Base-by-base conservation (phyloP, 2,329 filamentous ascomycete species). In the Aspergillus udagawae region DNA sequence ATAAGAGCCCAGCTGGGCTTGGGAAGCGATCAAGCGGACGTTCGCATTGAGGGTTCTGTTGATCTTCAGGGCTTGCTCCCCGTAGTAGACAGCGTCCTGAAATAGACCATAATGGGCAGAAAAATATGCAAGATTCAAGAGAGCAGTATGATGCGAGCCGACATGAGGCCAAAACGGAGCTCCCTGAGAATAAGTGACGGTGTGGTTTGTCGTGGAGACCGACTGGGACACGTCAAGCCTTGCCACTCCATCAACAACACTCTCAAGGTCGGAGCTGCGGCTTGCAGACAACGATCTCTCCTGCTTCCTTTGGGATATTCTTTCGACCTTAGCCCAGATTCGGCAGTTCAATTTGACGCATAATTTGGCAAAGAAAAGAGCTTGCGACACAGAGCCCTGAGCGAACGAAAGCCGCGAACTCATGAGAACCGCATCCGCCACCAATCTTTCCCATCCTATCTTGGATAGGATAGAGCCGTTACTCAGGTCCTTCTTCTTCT, bases 61-160 rank as follows among this genome's bases (percentile, higher is more conserved):
- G 58, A 96, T 83, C 66, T 89, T 91, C 54, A 88, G 80, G 0
- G 92, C 92, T 65, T 94, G 89, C 64, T 97, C 89, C 1, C 89
- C 87, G 64, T 96, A 95, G 70, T 92, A 94, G 0, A 93, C 77
- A 1, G 93, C 93, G 71, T 97, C 93, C 59, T 91, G 87, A 62
- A 92, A 91, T 75, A 96, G 83, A 28, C 94, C 94, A 61, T 94
- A 84, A 62, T 96, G 88, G 1, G 89, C 86, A 65, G 92, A 96
- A 1, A 96, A 79, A 3, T 83, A 82, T 0, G 91, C 91, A 3
- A 96, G 82, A 57, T 92, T 87, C 58, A 87, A 75, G 14, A 96
- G 78, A 55, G 86, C 85, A 29, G 84, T 82, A 65, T 92, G 87
- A 21, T 97, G 81, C 1, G 88, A 86, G 28, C 85, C 83, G 7